Evolutionary conservation across 2,329 filamentous ascomycete species (phyloP), one percentile per base, ranked within the genome.

Genomic region (Thelonectria discophora): DNA sequence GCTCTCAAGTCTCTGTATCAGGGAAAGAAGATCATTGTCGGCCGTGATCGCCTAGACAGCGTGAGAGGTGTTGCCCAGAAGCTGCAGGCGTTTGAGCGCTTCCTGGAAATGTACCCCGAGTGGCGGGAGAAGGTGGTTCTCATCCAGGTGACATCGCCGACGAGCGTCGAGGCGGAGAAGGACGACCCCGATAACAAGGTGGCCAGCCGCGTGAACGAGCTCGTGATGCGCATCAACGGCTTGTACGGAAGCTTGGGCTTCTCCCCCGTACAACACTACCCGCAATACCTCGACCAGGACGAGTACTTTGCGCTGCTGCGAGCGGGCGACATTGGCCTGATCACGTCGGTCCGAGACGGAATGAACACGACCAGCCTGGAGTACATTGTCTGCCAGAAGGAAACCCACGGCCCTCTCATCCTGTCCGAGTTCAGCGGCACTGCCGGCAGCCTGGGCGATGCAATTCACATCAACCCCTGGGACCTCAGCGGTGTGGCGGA

Each of bases 291-390:
- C 47, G 90, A 88, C 49, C 90, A 90, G 67, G 90, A 93, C 70
- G 94, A 98, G 78, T 98, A 98, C 77, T 96, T 97, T 77, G 94
- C 94, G 4, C 86, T 98, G n/a, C 85, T 98, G 54, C 89, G 94
- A 21, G 88, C 93, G 3, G 94, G 91, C 34, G 93, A 98, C 75
- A 92, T 97, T 67, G 94, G 93, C 4, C 83, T 98, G 52, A 97
- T 98, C 77, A 97, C 95, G 7, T 97, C 93, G 69, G 94, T 98
- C 20, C 88, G 94, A 62, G 95, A 98, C 76, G 94, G 94, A 60
- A 97, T 98, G 94, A 98, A 97, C 81, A 97, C 94, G 0, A 97
- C 94, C 18, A 96, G 93, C 75, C 82, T 98, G 69, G 95, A 98
- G 78, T 98, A 97, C 75, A 89, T 98, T 59, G 86, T 97, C 60